Evolutionary conservation across 345 rosid species (phyloP).

Genomic region (Arabis hirsuta): DNA sequence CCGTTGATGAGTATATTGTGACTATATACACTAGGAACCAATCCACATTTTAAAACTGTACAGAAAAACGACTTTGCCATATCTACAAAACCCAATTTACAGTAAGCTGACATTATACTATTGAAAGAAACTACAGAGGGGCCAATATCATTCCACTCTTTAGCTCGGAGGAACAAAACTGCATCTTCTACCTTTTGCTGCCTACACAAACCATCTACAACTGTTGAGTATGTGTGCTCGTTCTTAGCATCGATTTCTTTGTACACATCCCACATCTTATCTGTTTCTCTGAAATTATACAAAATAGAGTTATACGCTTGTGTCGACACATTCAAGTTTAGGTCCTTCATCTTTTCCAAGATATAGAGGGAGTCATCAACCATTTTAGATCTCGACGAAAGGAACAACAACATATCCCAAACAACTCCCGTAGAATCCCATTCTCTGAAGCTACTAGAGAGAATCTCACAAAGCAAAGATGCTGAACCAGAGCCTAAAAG

Average conservation of each 20-base stretch:
- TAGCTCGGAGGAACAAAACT: conserved; percentile 52
- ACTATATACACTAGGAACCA: conserved; percentile 69
- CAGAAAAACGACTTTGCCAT: conserved; percentile 67
- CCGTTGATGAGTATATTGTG: conserved; percentile 85
- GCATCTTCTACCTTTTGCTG: conserved; percentile 70
- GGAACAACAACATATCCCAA: conserved; percentile 77
- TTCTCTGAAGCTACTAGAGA: conserved; percentile 49
- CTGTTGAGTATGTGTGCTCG: conserved; percentile 60
- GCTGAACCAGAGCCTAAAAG: conserved; percentile 75
- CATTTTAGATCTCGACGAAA: conserved; percentile 69
- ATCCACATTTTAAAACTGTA: conserved; percentile 73
- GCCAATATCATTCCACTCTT: conserved; percentile 50
- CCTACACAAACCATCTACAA: conserved; percentile 70
- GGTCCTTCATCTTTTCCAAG: conserved; percentile 69
- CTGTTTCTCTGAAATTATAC: conserved; percentile 67
- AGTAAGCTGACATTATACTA: conserved; percentile 67
- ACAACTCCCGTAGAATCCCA: conserved; percentile 61
- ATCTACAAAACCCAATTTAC: conserved; percentile 72
- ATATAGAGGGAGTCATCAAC: conserved; percentile 72
- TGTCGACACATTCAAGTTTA: conserved; percentile 56
- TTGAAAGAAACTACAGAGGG: conserved; percentile 75
- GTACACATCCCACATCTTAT: conserved; percentile 67
- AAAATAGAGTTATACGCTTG: conserved; percentile 68
- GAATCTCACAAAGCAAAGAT: conserved; percentile 59
- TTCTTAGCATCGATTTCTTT: conserved; percentile 52